phyloP scores from a whole-genome alignment of 306 rosid species.

The Arachis stenosperma region DNA sequence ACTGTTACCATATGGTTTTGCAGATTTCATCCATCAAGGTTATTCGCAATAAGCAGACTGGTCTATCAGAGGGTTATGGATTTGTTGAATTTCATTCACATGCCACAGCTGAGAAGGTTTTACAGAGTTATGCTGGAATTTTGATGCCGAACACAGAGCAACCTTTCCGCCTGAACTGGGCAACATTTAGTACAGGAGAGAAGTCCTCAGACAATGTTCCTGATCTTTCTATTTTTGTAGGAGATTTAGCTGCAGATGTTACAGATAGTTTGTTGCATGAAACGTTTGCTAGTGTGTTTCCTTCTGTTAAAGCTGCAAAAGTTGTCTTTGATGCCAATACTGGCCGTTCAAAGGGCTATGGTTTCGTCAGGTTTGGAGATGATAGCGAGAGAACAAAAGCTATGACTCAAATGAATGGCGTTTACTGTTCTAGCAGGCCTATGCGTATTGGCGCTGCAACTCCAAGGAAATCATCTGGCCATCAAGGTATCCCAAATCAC shows the following conservation, averaged over 20 bases:
- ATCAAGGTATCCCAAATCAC: slow-evolving; percentile 64
- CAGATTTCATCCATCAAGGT: slow-evolving; percentile 84
- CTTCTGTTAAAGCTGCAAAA: slow-evolving; percentile 96
- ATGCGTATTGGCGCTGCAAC: slow-evolving; percentile 99
- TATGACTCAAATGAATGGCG: slow-evolving; percentile 91
- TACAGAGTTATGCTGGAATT: slow-evolving; percentile 71
- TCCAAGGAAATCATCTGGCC: slow-evolving; percentile 92
- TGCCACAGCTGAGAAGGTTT: slow-evolving; percentile 83
- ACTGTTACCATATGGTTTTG: slow-evolving; percentile 30
- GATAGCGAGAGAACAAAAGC: slow-evolving; percentile 91
- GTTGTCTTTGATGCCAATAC: slow-evolving; percentile 96
- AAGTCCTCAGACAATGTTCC: slow-evolving; percentile 89
- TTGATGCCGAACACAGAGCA: slow-evolving; percentile 91
- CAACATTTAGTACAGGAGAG: slow-evolving; percentile 89
- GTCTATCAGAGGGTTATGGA: slow-evolving; percentile 95
- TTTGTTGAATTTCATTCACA: slow-evolving; percentile 85
- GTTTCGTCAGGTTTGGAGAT: slow-evolving; percentile 96
- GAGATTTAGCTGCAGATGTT: slow-evolving; percentile 98
- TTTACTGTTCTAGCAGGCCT: slow-evolving; percentile 93
- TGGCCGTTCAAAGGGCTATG: slow-evolving; percentile 98
- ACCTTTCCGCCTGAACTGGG: slow-evolving; percentile 97
- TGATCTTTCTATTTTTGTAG: slow-evolving; percentile 97
- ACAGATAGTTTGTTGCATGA: slow-evolving; percentile 84
- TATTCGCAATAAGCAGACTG: slow-evolving; percentile 88
- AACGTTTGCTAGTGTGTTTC: slow-evolving; percentile 78